These are phyloP conservation scores for Prototheca cutis DNA, from an alignment of 163 green algal genomes.

Conservation along the genomic window DNA sequence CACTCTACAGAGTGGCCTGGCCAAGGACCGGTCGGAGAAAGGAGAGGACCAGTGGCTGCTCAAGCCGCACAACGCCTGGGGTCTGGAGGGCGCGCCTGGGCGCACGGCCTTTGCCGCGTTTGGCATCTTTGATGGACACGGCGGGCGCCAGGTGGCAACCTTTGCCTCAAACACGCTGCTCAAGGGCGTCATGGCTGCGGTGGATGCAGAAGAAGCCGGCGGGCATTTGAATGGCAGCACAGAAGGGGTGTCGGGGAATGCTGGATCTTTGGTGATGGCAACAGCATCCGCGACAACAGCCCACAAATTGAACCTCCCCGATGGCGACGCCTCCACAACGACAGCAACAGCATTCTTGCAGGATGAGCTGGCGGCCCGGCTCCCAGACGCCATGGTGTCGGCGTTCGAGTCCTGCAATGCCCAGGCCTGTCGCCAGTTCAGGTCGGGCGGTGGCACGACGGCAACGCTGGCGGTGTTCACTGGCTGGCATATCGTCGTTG, in stretches of 20 bases:
- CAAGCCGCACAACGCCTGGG: slow-evolving; percentile 32
- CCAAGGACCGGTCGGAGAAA: slow-evolving; percentile 41
- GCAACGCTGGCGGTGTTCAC: slow-evolving; percentile 63
- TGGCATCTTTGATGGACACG: slow-evolving; percentile 82
- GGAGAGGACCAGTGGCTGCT: slow-evolving; percentile 54
- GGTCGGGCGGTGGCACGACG: slow-evolving; percentile 59
- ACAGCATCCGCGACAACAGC: too few relatives aligned
- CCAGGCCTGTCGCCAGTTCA: slow-evolving; percentile 35
- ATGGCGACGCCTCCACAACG: too few relatives aligned
- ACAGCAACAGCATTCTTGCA: too few relatives aligned
- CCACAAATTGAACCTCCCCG: too few relatives aligned
- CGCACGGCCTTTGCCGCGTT: slow-evolving; percentile 23
- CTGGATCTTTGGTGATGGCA: too few relatives aligned
- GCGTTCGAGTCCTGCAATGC: slow-evolving; percentile 12
- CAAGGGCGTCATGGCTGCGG: slow-evolving; percentile 18
- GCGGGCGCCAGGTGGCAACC: slow-evolving; percentile 48
- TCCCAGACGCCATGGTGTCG: neutral
- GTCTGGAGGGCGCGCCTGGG: slow-evolving; percentile 14
- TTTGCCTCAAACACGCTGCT: slow-evolving; percentile 53
- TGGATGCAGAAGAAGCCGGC: neutral
- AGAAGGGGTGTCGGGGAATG: neutral
- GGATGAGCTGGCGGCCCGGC: too few relatives aligned
- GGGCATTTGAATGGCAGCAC: neutral
- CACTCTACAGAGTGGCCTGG: slow-evolving; percentile 24
- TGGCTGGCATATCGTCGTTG: slow-evolving; percentile 79